Conservation (phyloP, 768 basidiomycete species). For the Suillus tomentosus region DNA sequence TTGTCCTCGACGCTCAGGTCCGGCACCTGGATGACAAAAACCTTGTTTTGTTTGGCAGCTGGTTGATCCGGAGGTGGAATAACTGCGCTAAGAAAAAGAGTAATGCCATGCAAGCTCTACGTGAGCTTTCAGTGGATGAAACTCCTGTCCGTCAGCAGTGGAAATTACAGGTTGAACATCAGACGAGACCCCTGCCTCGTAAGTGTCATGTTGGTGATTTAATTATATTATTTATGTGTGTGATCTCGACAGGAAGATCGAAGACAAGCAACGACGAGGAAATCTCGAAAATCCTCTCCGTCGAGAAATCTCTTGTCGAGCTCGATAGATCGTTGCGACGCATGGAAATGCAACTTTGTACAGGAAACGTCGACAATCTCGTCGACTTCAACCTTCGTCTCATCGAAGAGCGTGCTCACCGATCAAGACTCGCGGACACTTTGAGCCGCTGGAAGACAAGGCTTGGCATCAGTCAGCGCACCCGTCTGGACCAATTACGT, state of each 20-base stretch:
- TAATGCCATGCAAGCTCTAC: not conserved
- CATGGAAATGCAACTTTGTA: not conserved
- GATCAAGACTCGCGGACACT: not conserved
- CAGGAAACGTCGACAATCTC: not conserved
- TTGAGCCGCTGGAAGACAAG: not conserved
- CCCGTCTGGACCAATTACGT: not conserved
- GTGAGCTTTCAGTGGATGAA: not conserved
- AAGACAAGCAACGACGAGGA: not conserved
- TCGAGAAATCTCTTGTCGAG: not conserved
- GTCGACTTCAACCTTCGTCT: not conserved
- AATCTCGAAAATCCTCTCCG: not conserved
- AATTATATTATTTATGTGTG: not conserved
- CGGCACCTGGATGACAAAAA: constrained; percentile 18
- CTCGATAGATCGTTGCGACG: not conserved
- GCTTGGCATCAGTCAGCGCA: not conserved
- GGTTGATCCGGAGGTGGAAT: constrained; percentile 17
- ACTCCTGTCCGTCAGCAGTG: constrained; percentile 9
- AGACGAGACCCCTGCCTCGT: constrained; percentile 7
- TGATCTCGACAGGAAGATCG: not conserved
- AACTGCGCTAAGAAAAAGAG: constrained; percentile 14
- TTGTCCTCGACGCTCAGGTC: constrained; percentile 29
- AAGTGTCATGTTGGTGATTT: not conserved
- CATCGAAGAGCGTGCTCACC: not conserved
- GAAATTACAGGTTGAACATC: constrained; percentile 8
- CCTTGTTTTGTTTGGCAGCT: constrained; percentile 16